A percentile compares a stretch with the other conserved stretches of the same genome.
Evolutionary conservation across 345 rosid genomes (phyloP).

Genomic region (Raphanus raphanistrum): DNA sequence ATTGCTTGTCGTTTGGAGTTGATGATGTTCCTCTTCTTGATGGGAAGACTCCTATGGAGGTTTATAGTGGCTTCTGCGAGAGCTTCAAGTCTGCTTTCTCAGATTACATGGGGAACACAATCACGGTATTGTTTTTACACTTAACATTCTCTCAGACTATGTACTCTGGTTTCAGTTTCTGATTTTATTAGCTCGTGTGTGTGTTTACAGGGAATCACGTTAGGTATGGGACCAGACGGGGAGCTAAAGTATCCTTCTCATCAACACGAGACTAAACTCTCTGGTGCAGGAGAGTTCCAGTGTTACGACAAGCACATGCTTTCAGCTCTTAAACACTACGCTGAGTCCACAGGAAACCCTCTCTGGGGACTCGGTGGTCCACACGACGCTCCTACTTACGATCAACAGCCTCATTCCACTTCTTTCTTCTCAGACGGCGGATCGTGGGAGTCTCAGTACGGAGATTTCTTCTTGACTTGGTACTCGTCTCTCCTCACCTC

Average conservation of each 20-base stretch:
- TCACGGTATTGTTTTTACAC: too few species aligned
- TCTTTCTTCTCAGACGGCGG: constrained; percentile 79
- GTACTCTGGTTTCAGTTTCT: too few species aligned
- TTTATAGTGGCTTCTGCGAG: constrained; percentile 65
- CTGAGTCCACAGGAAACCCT: constrained; percentile 70
- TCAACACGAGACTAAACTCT: constrained; percentile 30
- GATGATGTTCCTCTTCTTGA: constrained; percentile 73
- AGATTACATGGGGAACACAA: constrained; percentile 64
- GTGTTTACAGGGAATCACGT: constrained; percentile 70
- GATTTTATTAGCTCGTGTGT: background rate
- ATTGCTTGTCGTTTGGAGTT: constrained; percentile 72
- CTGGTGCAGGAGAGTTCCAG: constrained; percentile 73
- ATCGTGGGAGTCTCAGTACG: constrained; percentile 85
- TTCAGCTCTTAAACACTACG: constrained; percentile 59
- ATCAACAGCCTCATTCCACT: constrained; percentile 50
- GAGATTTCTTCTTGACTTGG: constrained; percentile 88
- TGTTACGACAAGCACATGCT: constrained; percentile 88
- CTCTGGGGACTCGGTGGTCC: constrained; percentile 95
- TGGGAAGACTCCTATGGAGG: constrained; percentile 76
- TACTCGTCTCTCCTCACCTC: constrained; percentile 65
- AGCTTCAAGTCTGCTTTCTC: constrained; percentile 79
- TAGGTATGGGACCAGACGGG: constrained; percentile 88
- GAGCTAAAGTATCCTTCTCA: constrained; percentile 82
- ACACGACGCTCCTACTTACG: constrained; percentile 71
- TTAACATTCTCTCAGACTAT: too few species aligned